Evolutionary conservation across 768 basidiomycete genomes (phyloP), one percentile per base, ranked within the genome.

Genomic region (Trametes coccinea): DNA sequence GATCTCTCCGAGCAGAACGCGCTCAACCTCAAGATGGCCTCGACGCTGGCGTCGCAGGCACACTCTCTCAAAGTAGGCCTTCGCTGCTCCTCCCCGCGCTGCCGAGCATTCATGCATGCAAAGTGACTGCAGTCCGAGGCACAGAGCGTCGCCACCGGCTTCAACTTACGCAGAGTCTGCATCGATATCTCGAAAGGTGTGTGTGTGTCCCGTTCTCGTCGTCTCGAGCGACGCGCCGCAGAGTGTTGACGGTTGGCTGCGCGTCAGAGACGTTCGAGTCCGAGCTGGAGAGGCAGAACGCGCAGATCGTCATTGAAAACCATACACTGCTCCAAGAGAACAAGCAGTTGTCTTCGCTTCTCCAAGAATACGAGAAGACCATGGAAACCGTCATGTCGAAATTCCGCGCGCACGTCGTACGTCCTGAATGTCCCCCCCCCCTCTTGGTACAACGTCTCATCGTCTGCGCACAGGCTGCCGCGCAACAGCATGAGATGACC

Each of bases 301-400:
- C 96, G 7, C 88, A 91, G 65, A 84, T 93, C 44, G 85, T 98
- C 48, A 87, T 96, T 59, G 97, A 99, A 74, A 98, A 98, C 72
- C 95, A 97, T 70, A 83, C 87, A 0, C 78, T 99, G 1, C 78
- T 92, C 51, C 89, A 98, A 63, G 97, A 99, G 76, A 98, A 99
- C 79, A 95, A 92, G 73, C 96, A 98, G 71, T 82, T 98, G 33
- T 89, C 88, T 66, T 68, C 85, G 30, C 80, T 99, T 30, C 79
- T 98, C 59, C 95, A 95, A 70, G 97, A 99, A 74, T 96, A 98
- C 72, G 95, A 98, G 73, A 80, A 80, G 56, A 97, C 95, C 3
- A 83, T 99, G 79, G 95, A 98, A 68, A 95, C 88, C 31, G 92
- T 98, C 71, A 98, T 99, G 97, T 77, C 86, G 53, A 98, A 98